These are phyloP conservation scores for Coccomyxa sp. DNA, from an alignment of 139 green algal genomes.

Conservation along the genomic window DNA sequence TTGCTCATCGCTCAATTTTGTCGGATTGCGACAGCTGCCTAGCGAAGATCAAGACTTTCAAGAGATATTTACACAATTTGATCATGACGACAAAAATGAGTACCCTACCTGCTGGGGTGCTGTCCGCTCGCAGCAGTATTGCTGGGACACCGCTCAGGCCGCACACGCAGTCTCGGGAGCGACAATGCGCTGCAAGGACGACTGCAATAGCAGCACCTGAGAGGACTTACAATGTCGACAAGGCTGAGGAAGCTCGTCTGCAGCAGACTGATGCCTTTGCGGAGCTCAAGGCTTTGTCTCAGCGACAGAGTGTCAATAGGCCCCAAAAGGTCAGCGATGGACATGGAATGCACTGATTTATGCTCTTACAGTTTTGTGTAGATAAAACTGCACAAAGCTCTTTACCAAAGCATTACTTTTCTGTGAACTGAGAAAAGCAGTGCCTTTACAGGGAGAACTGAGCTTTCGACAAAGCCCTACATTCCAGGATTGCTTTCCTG, in stretches of 20 bases:
- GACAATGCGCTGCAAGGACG: not conserved
- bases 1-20: no score
- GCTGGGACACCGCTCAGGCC: not conserved
- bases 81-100: not conserved
- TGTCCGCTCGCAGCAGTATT: not conserved
- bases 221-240: slow-evolving; percentile 5
- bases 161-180: not conserved
- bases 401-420: not conserved
- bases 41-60: no score
- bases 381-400: not conserved
- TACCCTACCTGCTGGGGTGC: not conserved
- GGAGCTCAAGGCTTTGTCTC: slow-evolving; percentile 48
- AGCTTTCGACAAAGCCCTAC: slow-evolving; percentile 66
- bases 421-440: no score
- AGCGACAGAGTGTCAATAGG: slow-evolving; percentile 61
- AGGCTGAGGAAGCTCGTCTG: slow-evolving; percentile 10
- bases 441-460: slow-evolving; percentile 26
- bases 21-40: no score
- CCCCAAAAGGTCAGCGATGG: slow-evolving; percentile 53
- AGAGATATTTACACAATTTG: no score
- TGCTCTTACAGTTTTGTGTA: not conserved
- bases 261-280: slow-evolving; percentile 47
- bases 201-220: not conserved
- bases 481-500: slow-evolving; percentile 81
- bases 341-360: not conserved